Percentiles rank a stretch among this genome's conserved stretches.
These are phyloP conservation scores for Penicillium brasilianum DNA, from an alignment of 2,329 filamentous ascomycete species.

Conservation along the genomic window DNA sequence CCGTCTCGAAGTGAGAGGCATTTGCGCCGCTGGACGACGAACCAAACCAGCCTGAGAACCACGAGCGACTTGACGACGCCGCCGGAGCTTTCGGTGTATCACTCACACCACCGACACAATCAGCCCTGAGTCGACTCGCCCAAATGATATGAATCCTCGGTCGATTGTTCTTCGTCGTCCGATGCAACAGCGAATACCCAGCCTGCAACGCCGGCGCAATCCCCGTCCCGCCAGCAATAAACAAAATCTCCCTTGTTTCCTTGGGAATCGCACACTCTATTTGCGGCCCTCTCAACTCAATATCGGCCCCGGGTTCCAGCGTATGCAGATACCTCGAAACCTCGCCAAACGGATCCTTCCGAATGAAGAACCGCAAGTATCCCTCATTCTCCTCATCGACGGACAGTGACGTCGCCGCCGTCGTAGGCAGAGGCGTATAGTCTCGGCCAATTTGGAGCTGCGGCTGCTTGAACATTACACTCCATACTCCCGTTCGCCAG, in stretches of 20 bases:
- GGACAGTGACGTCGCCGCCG: slow-evolving; percentile 29
- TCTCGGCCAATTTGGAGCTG: slow-evolving; percentile 88
- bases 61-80: slow-evolving; percentile 25
- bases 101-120: slow-evolving; percentile 66
- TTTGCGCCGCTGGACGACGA: slow-evolving; percentile 20
- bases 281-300: slow-evolving; percentile 81
- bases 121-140: slow-evolving; percentile 72
- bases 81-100: slow-evolving; percentile 42
- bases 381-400: slow-evolving; percentile 42
- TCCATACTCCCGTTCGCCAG: slow-evolving; percentile 75
- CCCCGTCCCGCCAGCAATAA: slow-evolving; percentile 90
- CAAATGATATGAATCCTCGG: slow-evolving; percentile 74
- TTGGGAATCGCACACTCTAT: slow-evolving; percentile 67
- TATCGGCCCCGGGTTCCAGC: slow-evolving; percentile 63
- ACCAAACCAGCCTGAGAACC: slow-evolving; percentile 39
- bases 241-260: slow-evolving; percentile 67
- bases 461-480: slow-evolving; percentile 91
- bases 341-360: slow-evolving; percentile 79
- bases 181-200: slow-evolving; percentile 62
- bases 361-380: slow-evolving; percentile 73
- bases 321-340: slow-evolving; percentile 80
- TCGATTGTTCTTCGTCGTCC: slow-evolving; percentile 36
- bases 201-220: slow-evolving; percentile 88
- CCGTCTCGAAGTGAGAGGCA: background rate
- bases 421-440: slow-evolving; percentile 78